These are phyloP conservation scores for Colletotrichum plurivorum DNA, from an alignment of 2,329 filamentous ascomycete species.

Conservation along the genomic window DNA sequence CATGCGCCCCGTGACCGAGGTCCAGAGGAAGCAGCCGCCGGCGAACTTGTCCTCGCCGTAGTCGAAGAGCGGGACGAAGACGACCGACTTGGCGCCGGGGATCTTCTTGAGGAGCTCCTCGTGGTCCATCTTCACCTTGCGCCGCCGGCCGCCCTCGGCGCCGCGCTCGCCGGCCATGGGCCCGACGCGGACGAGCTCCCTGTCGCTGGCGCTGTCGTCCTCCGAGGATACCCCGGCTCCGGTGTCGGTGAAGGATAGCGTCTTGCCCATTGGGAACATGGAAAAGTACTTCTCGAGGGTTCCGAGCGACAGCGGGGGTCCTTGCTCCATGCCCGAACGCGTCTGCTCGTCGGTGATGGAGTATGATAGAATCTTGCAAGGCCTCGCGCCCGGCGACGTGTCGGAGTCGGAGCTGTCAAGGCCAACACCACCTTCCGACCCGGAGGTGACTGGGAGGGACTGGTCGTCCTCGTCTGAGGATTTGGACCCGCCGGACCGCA, in stretches of 20 bases:
- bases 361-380: conserved; percentile 48
- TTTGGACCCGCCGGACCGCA: conserved; percentile 16
- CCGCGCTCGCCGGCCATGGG: not conserved
- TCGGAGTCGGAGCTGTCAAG: conserved; percentile 50
- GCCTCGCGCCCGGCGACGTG: conserved; percentile 44
- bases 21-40: conserved; percentile 54
- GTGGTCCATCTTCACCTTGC: conserved; percentile 46
- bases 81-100: conserved; percentile 50
- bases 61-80: conserved; percentile 54
- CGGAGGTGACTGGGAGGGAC: conserved; percentile 30
- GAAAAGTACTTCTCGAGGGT: conserved; percentile 50
- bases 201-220: conserved; percentile 49
- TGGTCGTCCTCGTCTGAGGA: conserved; percentile 42
- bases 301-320: conserved; percentile 46
- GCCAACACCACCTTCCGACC: conserved; percentile 42
- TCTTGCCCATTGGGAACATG: conserved; percentile 48
- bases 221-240: conserved; percentile 48
- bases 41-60: conserved; percentile 51
- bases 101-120: conserved; percentile 52
- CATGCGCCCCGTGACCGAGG: conserved; percentile 50
- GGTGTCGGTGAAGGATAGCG: conserved; percentile 49
- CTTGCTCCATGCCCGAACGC: conserved; percentile 46
- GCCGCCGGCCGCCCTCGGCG: conserved; percentile 30
- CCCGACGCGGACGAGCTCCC: conserved; percentile 38
- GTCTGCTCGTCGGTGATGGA: conserved; percentile 45